Conservation (phyloP, 352 stramenopile species). For the Globisporangium nagaii region DNA sequence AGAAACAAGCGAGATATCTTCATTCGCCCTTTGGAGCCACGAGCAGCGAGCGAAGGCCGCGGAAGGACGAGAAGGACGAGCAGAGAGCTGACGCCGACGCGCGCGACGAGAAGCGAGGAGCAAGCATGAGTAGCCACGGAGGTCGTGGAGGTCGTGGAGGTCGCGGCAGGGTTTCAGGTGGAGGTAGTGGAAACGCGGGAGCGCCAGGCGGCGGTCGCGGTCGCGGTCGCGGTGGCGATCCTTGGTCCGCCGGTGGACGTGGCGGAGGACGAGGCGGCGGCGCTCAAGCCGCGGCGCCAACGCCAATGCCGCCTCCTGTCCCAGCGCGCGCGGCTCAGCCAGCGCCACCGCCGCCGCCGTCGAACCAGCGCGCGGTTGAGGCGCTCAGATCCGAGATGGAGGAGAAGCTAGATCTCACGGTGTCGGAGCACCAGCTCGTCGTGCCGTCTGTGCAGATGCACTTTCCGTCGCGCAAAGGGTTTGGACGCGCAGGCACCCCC, state of each 20-base stretch:
- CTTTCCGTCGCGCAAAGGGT: constrained; percentile 49
- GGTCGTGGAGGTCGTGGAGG: constrained; percentile 5
- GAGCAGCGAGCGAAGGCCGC: too few relatives aligned
- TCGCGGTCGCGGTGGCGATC: constrained; percentile 2
- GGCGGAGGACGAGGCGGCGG: constrained; percentile 1
- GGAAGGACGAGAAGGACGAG: background rate
- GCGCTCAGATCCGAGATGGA: constrained; percentile 24
- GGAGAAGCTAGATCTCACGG: constrained; percentile 23
- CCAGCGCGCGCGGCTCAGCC: background rate
- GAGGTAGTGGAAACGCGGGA: constrained; percentile 16
- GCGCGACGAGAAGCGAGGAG: background rate
- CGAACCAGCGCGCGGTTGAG: constrained; percentile 3
- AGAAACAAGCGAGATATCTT: too few relatives aligned
- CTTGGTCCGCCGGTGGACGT: background rate
- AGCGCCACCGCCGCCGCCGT: background rate
- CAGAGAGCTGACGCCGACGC: background rate
- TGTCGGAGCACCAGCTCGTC: constrained; percentile 21
- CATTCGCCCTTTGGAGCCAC: too few relatives aligned
- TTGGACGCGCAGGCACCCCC: constrained; percentile 33
- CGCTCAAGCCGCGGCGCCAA: background rate
- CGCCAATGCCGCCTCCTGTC: background rate
- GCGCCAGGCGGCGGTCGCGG: constrained; percentile 4
- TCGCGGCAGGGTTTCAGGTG: background rate
- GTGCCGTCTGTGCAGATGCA: constrained; percentile 28
- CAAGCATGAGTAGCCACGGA: constrained; percentile 5